Conservation (phyloP, 2,329 filamentous ascomycete species). For the Fusarium coicis region DNA sequence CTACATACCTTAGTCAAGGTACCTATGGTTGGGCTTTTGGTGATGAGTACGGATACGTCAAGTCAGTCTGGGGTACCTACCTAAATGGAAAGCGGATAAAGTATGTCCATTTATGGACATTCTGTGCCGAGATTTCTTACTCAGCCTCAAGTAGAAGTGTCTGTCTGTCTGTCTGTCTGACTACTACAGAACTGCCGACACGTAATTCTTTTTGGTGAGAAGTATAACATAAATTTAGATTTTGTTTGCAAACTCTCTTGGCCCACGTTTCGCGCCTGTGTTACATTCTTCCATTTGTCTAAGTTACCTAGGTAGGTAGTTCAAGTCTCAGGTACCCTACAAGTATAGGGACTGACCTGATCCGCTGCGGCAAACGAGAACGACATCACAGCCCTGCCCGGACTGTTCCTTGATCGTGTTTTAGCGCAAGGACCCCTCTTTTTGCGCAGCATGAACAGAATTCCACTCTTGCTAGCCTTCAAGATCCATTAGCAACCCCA, state of each 20-base stretch:
- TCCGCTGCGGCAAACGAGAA: neutral
- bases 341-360: neutral
- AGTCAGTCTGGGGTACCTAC: neutral
- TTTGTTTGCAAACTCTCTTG: neutral
- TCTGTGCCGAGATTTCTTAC: neutral
- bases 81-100: neutral
- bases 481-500: neutral
- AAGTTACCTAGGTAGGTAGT: neutral
- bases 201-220: neutral
- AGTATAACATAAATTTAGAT: neutral
- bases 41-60: slow-evolving; percentile 29
- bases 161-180: neutral
- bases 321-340: neutral
- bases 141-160: neutral
- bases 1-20: neutral
- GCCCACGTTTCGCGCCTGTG: neutral
- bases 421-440: slow-evolving; percentile 22
- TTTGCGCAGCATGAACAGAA: slow-evolving; percentile 6
- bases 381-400: neutral
- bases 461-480: slow-evolving; percentile 18
- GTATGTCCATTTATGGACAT: neutral
- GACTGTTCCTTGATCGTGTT: slow-evolving; percentile 14
- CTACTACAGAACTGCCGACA: neutral
- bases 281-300: neutral
- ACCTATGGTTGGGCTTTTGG: neutral